These are phyloP conservation scores for Lathyrus oleraceus DNA, from an alignment of 306 rosid genomes.

Conservation along the genomic window DNA sequence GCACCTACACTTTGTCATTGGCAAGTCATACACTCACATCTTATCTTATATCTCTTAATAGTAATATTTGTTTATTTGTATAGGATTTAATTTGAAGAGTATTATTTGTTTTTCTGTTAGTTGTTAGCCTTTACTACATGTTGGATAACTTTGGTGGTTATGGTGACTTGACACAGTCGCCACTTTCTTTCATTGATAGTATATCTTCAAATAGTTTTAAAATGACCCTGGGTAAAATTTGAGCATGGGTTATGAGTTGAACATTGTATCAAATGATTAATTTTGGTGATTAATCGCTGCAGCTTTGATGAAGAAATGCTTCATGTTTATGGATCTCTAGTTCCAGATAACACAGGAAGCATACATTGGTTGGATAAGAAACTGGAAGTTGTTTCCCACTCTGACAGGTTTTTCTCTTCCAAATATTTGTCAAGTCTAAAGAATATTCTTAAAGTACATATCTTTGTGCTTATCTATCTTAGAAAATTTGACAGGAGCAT, in stretches of 20 bases:
- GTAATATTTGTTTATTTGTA: neutral
- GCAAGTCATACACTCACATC: neutral
- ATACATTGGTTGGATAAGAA: conserved; percentile 66
- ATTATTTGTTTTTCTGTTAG: neutral
- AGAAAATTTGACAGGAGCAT: conserved; percentile 36
- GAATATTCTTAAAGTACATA: neutral
- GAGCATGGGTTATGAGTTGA: neutral
- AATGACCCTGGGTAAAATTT: neutral
- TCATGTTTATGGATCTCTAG: conserved; percentile 68
- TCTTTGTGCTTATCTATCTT: conserved; percentile 13
- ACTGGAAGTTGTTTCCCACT: conserved; percentile 41
- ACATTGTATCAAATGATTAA: conserved; percentile 20
- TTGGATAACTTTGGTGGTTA: neutral
- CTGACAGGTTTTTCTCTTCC: conserved; percentile 49
- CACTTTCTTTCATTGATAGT: conserved; percentile 1
- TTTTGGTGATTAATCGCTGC: conserved; percentile 40
- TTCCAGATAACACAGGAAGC: conserved; percentile 71
- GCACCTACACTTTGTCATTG: neutral
- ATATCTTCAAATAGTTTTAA: neutral
- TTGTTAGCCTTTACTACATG: neutral
- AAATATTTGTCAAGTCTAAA: neutral
- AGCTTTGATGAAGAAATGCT: conserved; percentile 81
- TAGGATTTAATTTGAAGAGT: neutral
- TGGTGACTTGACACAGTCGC: neutral
- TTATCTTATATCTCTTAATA: neutral